Evolutionary conservation across 2,329 filamentous ascomycete species (phyloP).

Genomic region (Stagonosporopsis vannaccii): DNA sequence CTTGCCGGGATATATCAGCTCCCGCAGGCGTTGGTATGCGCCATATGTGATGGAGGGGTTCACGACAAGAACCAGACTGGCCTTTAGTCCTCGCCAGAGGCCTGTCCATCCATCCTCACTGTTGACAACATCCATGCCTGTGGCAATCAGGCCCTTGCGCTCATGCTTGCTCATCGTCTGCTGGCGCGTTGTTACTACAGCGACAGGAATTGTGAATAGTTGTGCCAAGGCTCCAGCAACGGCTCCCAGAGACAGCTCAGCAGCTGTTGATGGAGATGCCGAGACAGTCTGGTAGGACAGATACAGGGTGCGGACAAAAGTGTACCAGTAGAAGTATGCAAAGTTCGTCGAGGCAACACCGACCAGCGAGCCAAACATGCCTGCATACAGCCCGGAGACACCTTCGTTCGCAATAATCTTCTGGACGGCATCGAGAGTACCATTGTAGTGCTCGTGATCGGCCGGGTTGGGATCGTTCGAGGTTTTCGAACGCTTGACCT

Average conservation of each 20-base stretch:
- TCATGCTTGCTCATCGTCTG: constrained; percentile 89
- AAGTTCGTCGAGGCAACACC: constrained; percentile 98
- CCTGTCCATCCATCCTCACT: constrained; percentile 89
- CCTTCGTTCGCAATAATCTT: constrained; percentile 87
- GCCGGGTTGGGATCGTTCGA: constrained; percentile 50
- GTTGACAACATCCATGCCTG: constrained; percentile 85
- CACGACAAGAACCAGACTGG: constrained; percentile 91
- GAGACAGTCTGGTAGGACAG: constrained; percentile 64
- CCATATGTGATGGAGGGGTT: constrained; percentile 99
- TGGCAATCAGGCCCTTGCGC: constrained; percentile 85
- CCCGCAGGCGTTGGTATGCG: constrained; percentile 88
- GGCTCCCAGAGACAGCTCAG: constrained; percentile 85
- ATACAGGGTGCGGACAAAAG: constrained; percentile 83
- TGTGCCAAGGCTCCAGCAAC: constrained; percentile 90
- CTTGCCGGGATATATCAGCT: constrained; percentile 78
- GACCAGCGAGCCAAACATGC: constrained; percentile 83
- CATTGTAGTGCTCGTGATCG: constrained; percentile 77
- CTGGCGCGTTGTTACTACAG: constrained; percentile 93
- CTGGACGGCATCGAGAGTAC: constrained; percentile 84
- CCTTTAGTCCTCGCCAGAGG: constrained; percentile 94
- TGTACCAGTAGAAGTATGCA: constrained; percentile 99
- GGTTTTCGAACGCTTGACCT: constrained; percentile 70
- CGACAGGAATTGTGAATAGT: constrained; percentile 94
- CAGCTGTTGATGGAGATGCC: constrained; percentile 75
- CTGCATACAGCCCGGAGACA: constrained; percentile 81